These are phyloP conservation scores for Hypomyces rosellus DNA, from an alignment of 2,329 filamentous ascomycete genomes.

Conservation along the genomic window DNA sequence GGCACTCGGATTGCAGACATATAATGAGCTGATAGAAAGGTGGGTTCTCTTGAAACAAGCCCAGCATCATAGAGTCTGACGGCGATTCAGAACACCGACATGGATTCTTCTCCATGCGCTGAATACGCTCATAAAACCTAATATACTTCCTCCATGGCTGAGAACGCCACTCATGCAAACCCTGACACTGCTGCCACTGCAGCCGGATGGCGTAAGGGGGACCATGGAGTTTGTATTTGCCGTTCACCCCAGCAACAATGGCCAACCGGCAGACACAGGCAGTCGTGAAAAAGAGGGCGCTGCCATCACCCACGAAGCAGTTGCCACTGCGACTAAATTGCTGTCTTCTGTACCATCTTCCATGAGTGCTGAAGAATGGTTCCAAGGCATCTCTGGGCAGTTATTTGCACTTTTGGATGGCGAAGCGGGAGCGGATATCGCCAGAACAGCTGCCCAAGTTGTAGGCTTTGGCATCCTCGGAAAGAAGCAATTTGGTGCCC, in stretches of 20 bases:
- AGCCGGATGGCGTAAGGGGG: constrained; percentile 57
- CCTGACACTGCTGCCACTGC: constrained; percentile 55
- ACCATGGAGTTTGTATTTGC: constrained; percentile 67
- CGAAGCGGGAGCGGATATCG: constrained; percentile 27
- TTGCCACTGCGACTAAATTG: constrained; percentile 56
- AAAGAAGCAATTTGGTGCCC: constrained; percentile 56
- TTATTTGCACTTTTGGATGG: constrained; percentile 58
- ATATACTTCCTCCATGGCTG: constrained; percentile 53
- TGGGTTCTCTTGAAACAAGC: constrained; percentile 22
- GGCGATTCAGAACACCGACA: constrained; percentile 27
- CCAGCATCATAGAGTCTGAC: constrained; percentile 7
- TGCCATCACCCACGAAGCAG: constrained; percentile 61
- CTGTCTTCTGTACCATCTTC: constrained; percentile 53
- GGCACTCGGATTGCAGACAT: constrained; percentile 31
- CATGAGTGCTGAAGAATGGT: constrained; percentile 53
- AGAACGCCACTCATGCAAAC: constrained; percentile 48
- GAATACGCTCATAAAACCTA: constrained; percentile 58
- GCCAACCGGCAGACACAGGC: constrained; percentile 33
- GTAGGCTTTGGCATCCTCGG: constrained; percentile 57
- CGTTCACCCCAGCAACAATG: constrained; percentile 52
- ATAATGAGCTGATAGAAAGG: constrained; percentile 44
- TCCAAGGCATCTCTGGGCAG: constrained; percentile 53
- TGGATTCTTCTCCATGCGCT: constrained; percentile 55
- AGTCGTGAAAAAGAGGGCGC: constrained; percentile 50
- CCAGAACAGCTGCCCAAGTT: constrained; percentile 31